phyloP scores from a whole-genome alignment of 805 yeast species.

The Lachancea waltii region DNA sequence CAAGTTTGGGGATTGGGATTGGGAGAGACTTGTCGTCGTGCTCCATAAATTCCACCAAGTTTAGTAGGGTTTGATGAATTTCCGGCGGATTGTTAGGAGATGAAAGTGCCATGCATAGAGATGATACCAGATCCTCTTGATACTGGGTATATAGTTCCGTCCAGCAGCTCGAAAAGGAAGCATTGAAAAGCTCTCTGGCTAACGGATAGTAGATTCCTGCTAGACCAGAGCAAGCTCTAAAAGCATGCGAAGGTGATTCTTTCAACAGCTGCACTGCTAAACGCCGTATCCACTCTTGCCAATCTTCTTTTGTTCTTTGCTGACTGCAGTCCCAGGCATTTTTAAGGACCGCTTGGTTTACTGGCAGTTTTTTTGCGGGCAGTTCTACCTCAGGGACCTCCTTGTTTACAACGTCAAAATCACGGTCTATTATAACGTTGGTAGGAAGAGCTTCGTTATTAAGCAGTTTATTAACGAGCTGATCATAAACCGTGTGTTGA shows the following conservation, averaged over 20 bases:
- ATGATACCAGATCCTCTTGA: conserved; percentile 81
- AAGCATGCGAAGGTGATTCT: conserved; percentile 90
- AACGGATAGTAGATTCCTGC: conserved; percentile 84
- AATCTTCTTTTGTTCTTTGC: conserved; percentile 85
- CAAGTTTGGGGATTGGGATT: conserved; percentile 80
- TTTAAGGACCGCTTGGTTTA: conserved; percentile 56
- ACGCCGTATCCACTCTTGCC: conserved; percentile 96
- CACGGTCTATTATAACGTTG: conserved; percentile 62
- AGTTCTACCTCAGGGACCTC: conserved; percentile 51
- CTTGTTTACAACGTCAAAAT: conserved; percentile 36
- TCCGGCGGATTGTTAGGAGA: conserved; percentile 94
- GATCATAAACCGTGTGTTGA: conserved; percentile 71
- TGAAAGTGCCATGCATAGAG: conserved; percentile 79
- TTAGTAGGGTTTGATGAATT: conserved; percentile 81
- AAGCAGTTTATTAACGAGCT: conserved; percentile 65
- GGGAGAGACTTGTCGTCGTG: conserved; percentile 95
- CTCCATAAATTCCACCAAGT: conserved; percentile 93
- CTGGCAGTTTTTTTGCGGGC: conserved; percentile 67
- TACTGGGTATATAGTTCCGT: conserved; percentile 80
- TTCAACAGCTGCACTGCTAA: conserved; percentile 78
- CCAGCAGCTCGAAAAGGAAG: conserved; percentile 96
- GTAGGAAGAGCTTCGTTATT: conserved; percentile 85
- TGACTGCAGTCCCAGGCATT: conserved; percentile 90
- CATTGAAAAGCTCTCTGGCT: conserved; percentile 86
- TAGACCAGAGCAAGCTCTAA: conserved; percentile 84